Base-by-base conservation (phyloP, 148 eudicot genomes). In the Arbutus unedo region DNA sequence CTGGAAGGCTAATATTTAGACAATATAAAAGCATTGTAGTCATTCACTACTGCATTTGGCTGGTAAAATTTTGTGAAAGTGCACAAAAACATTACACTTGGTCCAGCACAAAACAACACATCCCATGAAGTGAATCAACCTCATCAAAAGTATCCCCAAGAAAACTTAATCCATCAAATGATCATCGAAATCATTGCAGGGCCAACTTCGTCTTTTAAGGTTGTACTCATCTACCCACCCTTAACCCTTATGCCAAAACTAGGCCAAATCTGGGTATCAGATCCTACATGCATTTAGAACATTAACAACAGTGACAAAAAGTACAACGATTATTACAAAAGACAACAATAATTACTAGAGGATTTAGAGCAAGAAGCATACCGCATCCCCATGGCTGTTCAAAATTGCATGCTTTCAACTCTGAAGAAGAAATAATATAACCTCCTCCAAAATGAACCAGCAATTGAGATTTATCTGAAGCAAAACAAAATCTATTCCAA, bases 391-490 rank as follows among this genome's bases (percentile, higher is more conserved):
- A 64, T 64, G 25, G 41, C 70, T 23, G 70, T 64, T 23, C 94
- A 50, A 93, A 93, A 93, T 93, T 41, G 99, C 99, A 83, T 91
- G 92, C 89, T 90, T 90, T 89, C 88, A 96, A 84, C 83, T 96
- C 99, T 48, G 92, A 88, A 68, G 87, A 73, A 79, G 97, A 93
- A 79, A 94, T 93, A 88, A 93, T 76, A 85, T 91, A 93, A 90
- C 93, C 99, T 89, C 92, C 99, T 47, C 94, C 98, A 78, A 92
- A 91, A 81, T 97, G 97, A 89, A 93, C 16, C 21, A 25, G 38
- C 6, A 66, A 25, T 25, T 25, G 71, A 66, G 45, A 25, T 13
- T 5, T 67, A 50, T 5, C 54, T 0, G 10, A 31, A 31, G 38
- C 38, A 31, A 31, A 31, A 31, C 38, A 31, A 31, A 31, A 31